Conservation (phyloP, 306 rosid genomes). For the Carpinus viminea region DNA sequence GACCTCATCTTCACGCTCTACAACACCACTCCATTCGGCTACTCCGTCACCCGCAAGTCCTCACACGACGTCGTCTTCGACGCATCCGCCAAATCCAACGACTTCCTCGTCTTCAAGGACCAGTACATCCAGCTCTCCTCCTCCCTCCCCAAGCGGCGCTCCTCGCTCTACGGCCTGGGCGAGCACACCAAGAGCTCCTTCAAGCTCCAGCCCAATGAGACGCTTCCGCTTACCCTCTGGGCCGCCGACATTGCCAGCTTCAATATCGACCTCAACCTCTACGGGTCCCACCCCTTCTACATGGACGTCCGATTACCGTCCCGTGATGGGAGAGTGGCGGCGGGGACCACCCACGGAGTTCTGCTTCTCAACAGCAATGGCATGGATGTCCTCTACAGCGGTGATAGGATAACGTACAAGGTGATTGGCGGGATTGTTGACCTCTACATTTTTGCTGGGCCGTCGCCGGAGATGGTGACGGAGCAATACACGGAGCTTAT, state of each 20-base stretch:
- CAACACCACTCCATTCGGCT: slow-evolving; percentile 71
- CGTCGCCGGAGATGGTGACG: slow-evolving; percentile 63
- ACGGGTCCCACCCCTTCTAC: slow-evolving; percentile 89
- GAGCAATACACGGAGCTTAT: slow-evolving; percentile 77
- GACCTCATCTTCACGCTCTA: slow-evolving; percentile 65
- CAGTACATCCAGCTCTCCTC: slow-evolving; percentile 77
- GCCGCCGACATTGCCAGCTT: slow-evolving; percentile 48
- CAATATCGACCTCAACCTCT: slow-evolving; percentile 56
- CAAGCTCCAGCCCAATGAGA: slow-evolving; percentile 42
- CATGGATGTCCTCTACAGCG: slow-evolving; percentile 66
- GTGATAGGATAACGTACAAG: slow-evolving; percentile 66
- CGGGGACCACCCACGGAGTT: slow-evolving; percentile 75
- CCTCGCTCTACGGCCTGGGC: slow-evolving; percentile 71
- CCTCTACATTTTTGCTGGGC: slow-evolving; percentile 70
- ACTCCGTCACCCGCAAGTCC: slow-evolving; percentile 62
- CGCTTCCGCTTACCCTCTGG: slow-evolving; percentile 64
- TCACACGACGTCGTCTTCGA: slow-evolving; percentile 58
- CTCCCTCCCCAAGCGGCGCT: slow-evolving; percentile 47
- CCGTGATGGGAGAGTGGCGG: slow-evolving; percentile 36
- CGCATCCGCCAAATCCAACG: slow-evolving; percentile 38
- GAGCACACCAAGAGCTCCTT: slow-evolving; percentile 73
- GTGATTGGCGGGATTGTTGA: slow-evolving; percentile 78
- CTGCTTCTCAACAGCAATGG: slow-evolving; percentile 74
- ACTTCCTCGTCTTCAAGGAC: slow-evolving; percentile 65
- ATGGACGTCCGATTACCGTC: slow-evolving; percentile 62